Evolutionary conservation across 1,139 yeast genomes (phyloP), one percentile per base, ranked within the genome.

Genomic region (Saccharomyces uvarum): DNA sequence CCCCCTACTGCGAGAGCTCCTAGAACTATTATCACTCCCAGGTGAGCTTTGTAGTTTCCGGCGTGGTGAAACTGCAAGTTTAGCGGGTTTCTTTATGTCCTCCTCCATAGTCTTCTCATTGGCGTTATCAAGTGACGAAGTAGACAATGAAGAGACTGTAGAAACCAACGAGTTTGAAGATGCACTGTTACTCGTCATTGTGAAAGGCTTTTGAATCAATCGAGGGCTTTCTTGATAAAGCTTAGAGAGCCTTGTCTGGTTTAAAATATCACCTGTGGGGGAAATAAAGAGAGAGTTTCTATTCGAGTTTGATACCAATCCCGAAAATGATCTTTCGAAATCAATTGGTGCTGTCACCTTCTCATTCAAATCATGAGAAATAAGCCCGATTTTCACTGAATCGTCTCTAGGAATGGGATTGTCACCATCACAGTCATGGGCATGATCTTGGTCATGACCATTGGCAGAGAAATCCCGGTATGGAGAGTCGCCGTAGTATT

Each of bases 241-340:
- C 11, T 33, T 33, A 11, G 42, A 33, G 7, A 33, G 11, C 21
- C 42, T 33, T 33, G 42, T 16, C 16, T 33, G 7, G 42, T 33
- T 14, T 33, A 33, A 11, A 11, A 84, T 86, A 65, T 86, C 90
- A 21, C 85, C 86, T 1, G 95, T 87, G 38, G 95, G 95, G 3
- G 91, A 85, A 55, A 87, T 81, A 68, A 84, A 87, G 79, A 86
- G 77, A 1, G 72, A 64, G 54, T 59, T 66, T 61, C 69, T 68
- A 54, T 65, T 67, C 11, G 42, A 33, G 2, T 14, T 19, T 9
- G 42, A 33, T 7, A 16, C 42, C 2, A 33, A 7, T 8, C 21
- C 14, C 2, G 21, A 33, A 4, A 33, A 14, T 3, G 42, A 19
- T 11, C 42, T 33, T 33, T 33, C 42, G 11, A 33, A 33, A 33